phyloP scores from a whole-genome alignment of 768 basidiomycete genomes.

The Psilocybe cubensis region DNA sequence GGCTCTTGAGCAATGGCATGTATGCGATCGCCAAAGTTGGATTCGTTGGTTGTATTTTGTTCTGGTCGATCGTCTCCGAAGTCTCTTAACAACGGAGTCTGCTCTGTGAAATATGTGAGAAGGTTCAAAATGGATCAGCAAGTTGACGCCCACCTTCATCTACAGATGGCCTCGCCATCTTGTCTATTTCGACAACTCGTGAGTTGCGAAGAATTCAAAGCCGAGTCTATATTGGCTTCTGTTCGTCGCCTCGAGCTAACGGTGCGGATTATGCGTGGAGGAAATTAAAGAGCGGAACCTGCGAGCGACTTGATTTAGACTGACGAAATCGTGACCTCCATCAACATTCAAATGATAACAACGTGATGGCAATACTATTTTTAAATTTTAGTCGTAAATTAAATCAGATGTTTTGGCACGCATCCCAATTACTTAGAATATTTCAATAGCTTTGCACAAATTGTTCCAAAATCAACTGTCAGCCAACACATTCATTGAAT shows the following conservation, averaged over 20 bases:
- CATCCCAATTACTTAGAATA: not conserved
- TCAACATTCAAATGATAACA: not conserved
- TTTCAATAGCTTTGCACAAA: no score
- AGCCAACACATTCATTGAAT: no score
- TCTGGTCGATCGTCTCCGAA: slow-evolving; percentile 39
- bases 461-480: no score
- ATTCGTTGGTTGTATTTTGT: slow-evolving; percentile 19
- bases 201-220: slow-evolving; percentile 5
- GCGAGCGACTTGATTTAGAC: not conserved
- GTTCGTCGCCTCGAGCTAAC: slow-evolving; percentile 22
- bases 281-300: not conserved
- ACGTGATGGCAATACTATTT: slow-evolving; percentile 1
- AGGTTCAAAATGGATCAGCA: not conserved
- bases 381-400: not conserved
- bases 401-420: not conserved
- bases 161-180: slow-evolving; percentile 53
- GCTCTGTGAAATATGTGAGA: slow-evolving; percentile 44
- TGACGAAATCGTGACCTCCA: not conserved
- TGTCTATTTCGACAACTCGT: slow-evolving; percentile 41
- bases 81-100: slow-evolving; percentile 64
- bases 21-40: slow-evolving; percentile 49
- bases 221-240: slow-evolving; percentile 7
- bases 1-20: slow-evolving; percentile 70
- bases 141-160: slow-evolving; percentile 51
- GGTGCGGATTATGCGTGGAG: slow-evolving; percentile 21